A percentile compares a stretch with the other conserved stretches of the same genome.
phyloP scores from a whole-genome alignment of 176 grass and related monocot genomes.

The Ampelocalamus luodianensis region DNA sequence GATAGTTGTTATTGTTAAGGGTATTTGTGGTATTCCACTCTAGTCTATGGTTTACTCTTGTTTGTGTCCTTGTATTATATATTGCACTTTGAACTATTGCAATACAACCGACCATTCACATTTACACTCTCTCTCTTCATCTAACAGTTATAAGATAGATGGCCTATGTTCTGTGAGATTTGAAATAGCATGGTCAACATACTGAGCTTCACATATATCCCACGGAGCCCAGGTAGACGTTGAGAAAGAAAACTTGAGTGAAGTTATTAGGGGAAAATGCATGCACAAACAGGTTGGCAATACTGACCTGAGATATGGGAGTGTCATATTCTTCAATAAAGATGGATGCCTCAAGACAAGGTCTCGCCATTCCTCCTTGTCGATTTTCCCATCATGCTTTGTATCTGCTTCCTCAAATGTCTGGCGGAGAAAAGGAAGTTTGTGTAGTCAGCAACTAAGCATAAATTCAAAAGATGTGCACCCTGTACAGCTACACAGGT shows the following conservation, averaged over 20 bases:
- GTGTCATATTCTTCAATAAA: constrained; percentile 85
- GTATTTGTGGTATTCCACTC: too few relatives aligned
- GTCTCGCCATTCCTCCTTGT: constrained; percentile 77
- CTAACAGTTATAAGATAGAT: background rate
- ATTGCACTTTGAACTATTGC: too few relatives aligned
- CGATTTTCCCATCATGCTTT: constrained; percentile 75
- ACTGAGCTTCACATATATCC: background rate
- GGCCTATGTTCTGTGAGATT: background rate
- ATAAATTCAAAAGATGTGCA: constrained; percentile 44
- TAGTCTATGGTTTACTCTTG: too few relatives aligned
- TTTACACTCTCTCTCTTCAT: too few relatives aligned
- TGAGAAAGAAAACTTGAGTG: background rate
- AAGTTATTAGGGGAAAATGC: background rate
- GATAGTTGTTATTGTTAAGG: background rate
- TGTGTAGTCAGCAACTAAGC: constrained; percentile 11
- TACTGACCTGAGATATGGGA: constrained; percentile 68
- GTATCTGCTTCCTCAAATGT: constrained; percentile 84
- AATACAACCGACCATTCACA: too few relatives aligned
- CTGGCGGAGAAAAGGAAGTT: constrained; percentile 44
- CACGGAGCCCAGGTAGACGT: constrained; percentile 10
- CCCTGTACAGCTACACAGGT: constrained; percentile 22
- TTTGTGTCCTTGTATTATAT: too few relatives aligned
- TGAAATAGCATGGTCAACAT: background rate
- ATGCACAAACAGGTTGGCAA: background rate
- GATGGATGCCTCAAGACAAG: constrained; percentile 82